Base-by-base conservation (phyloP, 1,139 yeast genomes). In the Nakaseomyces kungkrabaensis region DNA sequence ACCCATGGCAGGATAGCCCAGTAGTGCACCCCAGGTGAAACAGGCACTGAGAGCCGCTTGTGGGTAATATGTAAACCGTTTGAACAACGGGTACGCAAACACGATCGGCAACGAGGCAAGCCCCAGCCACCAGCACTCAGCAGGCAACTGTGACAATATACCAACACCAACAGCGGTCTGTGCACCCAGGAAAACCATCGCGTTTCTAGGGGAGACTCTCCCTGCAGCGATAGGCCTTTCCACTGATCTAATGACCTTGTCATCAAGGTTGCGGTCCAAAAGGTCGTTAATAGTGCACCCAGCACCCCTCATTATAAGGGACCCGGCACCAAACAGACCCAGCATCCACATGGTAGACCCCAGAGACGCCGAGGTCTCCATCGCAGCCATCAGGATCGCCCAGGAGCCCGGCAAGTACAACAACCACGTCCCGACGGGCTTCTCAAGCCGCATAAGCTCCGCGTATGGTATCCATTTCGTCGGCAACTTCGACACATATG, bases 1-100 rank as follows among this genome's bases (percentile, higher is more conserved):
- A 0, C 96, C 96, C 76, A 94, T 88, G 0, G 97, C 97, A 3
- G 98, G 97, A 68, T 86, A 92, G 0, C 98, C 98, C 34, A 92
- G 71, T 38, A 92, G 66, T 9, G 96, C 89, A 27, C 96, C 98
- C 98, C 98, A 94, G 54, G 88, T 84, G 67, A 88, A 94, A 59
- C 96, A 86, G 11, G 85, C 74, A 22, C 95, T 78, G 11, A 94
- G 75, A 59, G 80, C 81, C 6, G 79, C 80, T 67, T 94, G 99
- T 5, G 99, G 99, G 66, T 89, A 92, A 66, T 90, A 88, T 0
- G 98, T 92, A 65, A 89, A 85, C 59, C 98, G 73, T 63, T 94
- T 94, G 72, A 92, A 94, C 48, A 92, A 72, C 0, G 99, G 99
- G 64, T 94, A 94, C 0, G 95, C 76, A 46, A 84, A 81, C 9